Conservation (phyloP, 2,329 filamentous ascomycete genomes). For the Claviceps sp. region DNA sequence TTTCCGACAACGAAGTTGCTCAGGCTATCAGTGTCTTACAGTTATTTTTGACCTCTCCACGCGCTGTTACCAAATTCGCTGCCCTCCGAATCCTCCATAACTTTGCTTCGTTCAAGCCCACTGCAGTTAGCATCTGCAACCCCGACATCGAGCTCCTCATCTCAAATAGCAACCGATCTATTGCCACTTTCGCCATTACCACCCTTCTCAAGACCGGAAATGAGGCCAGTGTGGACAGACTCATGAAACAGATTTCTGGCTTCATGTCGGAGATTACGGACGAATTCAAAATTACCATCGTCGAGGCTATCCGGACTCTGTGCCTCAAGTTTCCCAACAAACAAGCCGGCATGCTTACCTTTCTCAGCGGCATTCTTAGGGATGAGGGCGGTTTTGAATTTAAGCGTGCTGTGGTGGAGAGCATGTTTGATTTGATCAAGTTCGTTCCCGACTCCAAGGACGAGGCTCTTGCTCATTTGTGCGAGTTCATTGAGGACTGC, state of each 20-base stretch:
- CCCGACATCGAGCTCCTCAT: conserved; percentile 95
- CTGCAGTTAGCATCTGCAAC: conserved; percentile 85
- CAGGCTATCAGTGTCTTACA: conserved; percentile 93
- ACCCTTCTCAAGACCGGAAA: conserved; percentile 97
- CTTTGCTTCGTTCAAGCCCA: conserved; percentile 92
- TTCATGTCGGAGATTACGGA: conserved; percentile 99
- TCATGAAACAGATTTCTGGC: conserved; percentile 96
- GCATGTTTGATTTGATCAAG: conserved; percentile 98
- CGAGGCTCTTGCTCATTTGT: conserved; percentile 80
- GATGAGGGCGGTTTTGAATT: conserved; percentile 98
- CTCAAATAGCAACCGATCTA: conserved; percentile 91
- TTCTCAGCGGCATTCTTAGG: conserved; percentile 89
- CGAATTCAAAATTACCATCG: conserved; percentile 99
- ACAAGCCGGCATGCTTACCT: conserved; percentile 93
- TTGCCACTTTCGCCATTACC: conserved; percentile 96
- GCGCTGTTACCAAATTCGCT: conserved; percentile 93
- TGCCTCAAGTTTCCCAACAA: conserved; percentile 97
- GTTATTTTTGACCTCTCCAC: conserved; percentile 88
- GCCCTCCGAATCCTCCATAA: conserved; percentile 92
- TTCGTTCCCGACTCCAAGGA: conserved; percentile 84
- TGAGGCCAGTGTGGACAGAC: conserved; percentile 85
- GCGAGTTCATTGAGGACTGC: conserved; percentile 98
- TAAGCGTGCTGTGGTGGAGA: conserved; percentile 94
- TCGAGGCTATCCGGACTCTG: conserved; percentile 90
- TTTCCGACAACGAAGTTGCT: conserved; percentile 79